Evolutionary conservation across 345 rosid genomes (phyloP).

Genomic region (Adansonia digitata): DNA sequence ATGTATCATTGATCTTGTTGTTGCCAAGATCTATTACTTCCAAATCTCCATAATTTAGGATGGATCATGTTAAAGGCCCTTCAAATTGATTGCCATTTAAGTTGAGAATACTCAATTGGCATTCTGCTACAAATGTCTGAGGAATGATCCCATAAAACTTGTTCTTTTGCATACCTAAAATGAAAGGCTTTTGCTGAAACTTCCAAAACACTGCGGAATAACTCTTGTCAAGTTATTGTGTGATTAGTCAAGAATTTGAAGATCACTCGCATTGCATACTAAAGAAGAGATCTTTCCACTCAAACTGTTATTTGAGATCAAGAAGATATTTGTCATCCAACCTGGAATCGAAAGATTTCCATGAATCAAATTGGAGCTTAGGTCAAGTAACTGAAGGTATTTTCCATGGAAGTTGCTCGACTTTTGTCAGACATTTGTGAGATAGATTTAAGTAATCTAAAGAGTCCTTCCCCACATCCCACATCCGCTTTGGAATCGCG

Average conservation of each 20-base stretch:
- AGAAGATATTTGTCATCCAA: background rate
- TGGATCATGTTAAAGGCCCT: slow-evolving; percentile 19
- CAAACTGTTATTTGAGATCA: slow-evolving; percentile 9
- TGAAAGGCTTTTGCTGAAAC: background rate
- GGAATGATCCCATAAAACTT: slow-evolving; percentile 17
- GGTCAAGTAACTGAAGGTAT: slow-evolving; percentile 8
- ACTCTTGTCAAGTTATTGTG: background rate
- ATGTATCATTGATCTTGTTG: slow-evolving; percentile 1
- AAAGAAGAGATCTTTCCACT: slow-evolving; percentile 8
- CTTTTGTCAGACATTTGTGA: slow-evolving; percentile 12
- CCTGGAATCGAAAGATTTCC: slow-evolving; percentile 21
- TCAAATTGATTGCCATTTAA: slow-evolving; percentile 21
- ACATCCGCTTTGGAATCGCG: slow-evolving; percentile 4
- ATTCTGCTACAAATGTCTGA: background rate
- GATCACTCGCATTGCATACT: slow-evolving; percentile 15
- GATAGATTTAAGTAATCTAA: background rate
- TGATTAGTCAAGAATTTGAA: background rate
- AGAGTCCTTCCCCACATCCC: background rate
- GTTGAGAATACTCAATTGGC: slow-evolving; percentile 5
- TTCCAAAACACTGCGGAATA: slow-evolving; percentile 17
- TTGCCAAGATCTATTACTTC: slow-evolving; percentile 25
- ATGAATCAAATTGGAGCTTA: slow-evolving; percentile 3
- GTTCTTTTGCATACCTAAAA: slow-evolving; percentile 7
- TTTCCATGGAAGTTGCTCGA: background rate
- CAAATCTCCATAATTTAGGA: slow-evolving; percentile 17